Conservation (phyloP, 2,329 filamentous ascomycete species). For the Aspergillus carbonarius region DNA sequence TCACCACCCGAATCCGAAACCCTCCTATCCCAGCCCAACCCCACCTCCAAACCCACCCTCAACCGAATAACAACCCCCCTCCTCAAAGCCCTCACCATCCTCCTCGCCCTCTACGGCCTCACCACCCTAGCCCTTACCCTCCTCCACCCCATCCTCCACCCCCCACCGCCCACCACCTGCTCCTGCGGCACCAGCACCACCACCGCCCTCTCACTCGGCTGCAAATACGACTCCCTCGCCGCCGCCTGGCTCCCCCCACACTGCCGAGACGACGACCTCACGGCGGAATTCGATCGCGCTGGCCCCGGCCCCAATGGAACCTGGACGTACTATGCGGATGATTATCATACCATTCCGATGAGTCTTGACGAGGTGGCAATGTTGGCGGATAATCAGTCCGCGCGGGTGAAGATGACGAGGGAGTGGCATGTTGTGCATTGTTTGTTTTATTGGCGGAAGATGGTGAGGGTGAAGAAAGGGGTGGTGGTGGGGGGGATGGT, state of each 20-base stretch:
- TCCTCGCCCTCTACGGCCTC: neutral
- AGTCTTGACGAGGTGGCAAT: neutral
- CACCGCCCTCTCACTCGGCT: constrained; percentile 29
- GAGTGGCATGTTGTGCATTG: constrained; percentile 37
- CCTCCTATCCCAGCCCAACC: too few relatives aligned
- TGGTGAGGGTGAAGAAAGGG: constrained; percentile 12
- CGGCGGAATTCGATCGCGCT: constrained; percentile 31
- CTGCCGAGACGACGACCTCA: constrained; percentile 37
- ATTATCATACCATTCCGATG: constrained; percentile 17
- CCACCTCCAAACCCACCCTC: neutral
- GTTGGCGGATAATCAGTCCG: neutral
- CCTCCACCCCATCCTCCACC: neutral
- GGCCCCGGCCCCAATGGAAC: constrained; percentile 29
- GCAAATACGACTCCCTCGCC: constrained; percentile 37
- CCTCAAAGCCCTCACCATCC: neutral
- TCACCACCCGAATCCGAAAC: neutral
- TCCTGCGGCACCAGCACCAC: constrained; percentile 32
- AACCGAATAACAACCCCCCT: neutral
- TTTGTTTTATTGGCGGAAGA: constrained; percentile 36
- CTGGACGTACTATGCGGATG: constrained; percentile 36
- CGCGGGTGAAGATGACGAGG: neutral
- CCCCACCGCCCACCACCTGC: constrained; percentile 16
- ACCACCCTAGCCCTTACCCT: neutral
- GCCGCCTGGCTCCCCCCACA: constrained; percentile 37
- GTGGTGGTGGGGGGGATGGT: neutral